Conservation (phyloP, 192 early-diverging fungal genomes). For the Entophlyctis helioformis region DNA sequence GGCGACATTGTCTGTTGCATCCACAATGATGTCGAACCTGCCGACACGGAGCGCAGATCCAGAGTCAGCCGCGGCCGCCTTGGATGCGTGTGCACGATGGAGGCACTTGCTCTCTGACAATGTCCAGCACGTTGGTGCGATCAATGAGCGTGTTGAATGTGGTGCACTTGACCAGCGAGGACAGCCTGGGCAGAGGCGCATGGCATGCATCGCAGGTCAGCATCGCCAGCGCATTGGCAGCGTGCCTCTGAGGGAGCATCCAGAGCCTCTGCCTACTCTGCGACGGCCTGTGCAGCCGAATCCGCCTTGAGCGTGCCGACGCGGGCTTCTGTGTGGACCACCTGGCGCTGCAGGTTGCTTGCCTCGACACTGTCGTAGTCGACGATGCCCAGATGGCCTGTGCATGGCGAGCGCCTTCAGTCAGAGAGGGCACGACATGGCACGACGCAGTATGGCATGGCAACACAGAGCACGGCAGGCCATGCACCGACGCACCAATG, state of each 20-base stretch:
- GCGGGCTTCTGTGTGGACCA: slow-evolving; percentile 73
- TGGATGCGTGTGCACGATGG: not conserved
- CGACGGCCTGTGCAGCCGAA: slow-evolving; percentile 55
- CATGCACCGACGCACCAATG: slow-evolving; percentile 35
- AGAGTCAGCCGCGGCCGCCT: not conserved
- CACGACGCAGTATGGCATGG: too few species aligned
- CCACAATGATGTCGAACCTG: slow-evolving; percentile 76
- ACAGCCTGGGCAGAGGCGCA: slow-evolving; percentile 45
- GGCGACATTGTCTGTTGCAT: slow-evolving; percentile 89
- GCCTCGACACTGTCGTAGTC: slow-evolving; percentile 87
- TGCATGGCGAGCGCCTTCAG: too few species aligned
- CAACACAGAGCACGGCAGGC: too few species aligned
- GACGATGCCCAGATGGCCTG: slow-evolving; percentile 65
- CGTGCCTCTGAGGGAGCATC: too few species aligned
- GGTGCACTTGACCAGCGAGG: slow-evolving; percentile 47
- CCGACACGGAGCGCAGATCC: not conserved
- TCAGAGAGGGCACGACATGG: too few species aligned
- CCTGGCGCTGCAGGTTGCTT: slow-evolving; percentile 89
- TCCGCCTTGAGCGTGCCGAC: slow-evolving; percentile 60
- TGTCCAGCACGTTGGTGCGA: slow-evolving; percentile 65
- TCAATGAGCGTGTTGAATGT: slow-evolving; percentile 65
- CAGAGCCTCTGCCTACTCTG: slow-evolving; percentile 34
- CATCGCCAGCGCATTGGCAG: too few species aligned
- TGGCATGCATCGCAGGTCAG: too few species aligned
- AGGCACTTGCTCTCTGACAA: slow-evolving; percentile 39